Percentiles rank a stretch among this genome's conserved stretches.
These are phyloP conservation scores for Neckera pumila DNA, from an alignment of 225 moss, liverwort and hornwort species.

Conservation along the genomic window DNA sequence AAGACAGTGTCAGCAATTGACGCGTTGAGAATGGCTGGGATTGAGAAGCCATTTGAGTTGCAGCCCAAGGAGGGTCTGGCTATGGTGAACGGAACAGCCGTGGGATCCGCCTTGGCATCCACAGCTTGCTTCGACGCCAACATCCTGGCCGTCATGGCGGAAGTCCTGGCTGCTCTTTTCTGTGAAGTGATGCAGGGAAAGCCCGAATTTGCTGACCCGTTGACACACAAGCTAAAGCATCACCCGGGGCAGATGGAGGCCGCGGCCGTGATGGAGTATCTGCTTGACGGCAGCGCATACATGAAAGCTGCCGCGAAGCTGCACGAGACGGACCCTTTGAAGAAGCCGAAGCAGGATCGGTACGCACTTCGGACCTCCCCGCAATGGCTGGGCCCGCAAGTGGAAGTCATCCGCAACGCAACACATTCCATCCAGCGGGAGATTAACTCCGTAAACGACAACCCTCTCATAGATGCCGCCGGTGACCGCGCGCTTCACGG, in stretches of 20 bases:
- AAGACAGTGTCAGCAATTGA: slow-evolving; percentile 20
- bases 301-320: slow-evolving; percentile 54
- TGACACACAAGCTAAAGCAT: slow-evolving; percentile 65
- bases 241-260: slow-evolving; percentile 79
- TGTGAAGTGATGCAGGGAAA: background rate
- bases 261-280: slow-evolving; percentile 60
- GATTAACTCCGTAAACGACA: slow-evolving; percentile 21
- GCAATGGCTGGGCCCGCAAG: slow-evolving; percentile 64
- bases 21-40: slow-evolving; percentile 9
- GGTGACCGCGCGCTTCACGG: slow-evolving; percentile 28
- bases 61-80: slow-evolving; percentile 68
- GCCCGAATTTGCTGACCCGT: slow-evolving; percentile 53
- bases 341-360: slow-evolving; percentile 72
- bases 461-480: slow-evolving; percentile 10
- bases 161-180: slow-evolving; percentile 33
- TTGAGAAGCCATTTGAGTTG: slow-evolving; percentile 42
- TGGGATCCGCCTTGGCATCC: slow-evolving; percentile 46
- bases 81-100: slow-evolving; percentile 62
- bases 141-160: slow-evolving; percentile 39
- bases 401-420: slow-evolving; percentile 38
- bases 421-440: slow-evolving; percentile 43
- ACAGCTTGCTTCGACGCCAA: slow-evolving; percentile 61
- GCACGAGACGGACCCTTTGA: slow-evolving; percentile 56
- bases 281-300: slow-evolving; percentile 54
- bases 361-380: slow-evolving; percentile 66